Evolutionary conservation across 306 rosid species (phyloP).

Genomic region (Trifolium repens): DNA sequence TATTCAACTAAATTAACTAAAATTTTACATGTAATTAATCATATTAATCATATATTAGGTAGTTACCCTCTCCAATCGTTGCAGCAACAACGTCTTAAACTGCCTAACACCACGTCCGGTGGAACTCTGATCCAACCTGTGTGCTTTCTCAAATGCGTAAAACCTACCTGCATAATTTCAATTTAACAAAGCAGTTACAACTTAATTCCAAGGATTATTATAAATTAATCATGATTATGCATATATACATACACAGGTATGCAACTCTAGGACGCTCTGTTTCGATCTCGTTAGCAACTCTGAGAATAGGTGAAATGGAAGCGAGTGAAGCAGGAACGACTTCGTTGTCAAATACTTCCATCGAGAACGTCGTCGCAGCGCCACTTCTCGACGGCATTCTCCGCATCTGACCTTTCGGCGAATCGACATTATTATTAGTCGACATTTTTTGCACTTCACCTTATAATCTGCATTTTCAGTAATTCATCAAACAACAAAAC

Average conservation of each 20-base stretch:
- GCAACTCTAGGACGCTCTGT: slow-evolving; percentile 87
- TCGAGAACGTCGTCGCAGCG: slow-evolving; percentile 71
- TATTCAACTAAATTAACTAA: too few species aligned
- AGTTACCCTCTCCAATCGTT: slow-evolving; percentile 79
- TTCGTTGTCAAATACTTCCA: slow-evolving; percentile 91
- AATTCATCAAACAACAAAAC: slow-evolving; percentile 3
- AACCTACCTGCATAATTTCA: slow-evolving; percentile 69
- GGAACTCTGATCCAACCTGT: slow-evolving; percentile 83
- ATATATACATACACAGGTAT: slow-evolving; percentile 65
- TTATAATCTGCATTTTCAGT: background rate
- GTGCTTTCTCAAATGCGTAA: slow-evolving; percentile 97
- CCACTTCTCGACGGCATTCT: slow-evolving; percentile 70
- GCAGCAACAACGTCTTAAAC: slow-evolving; percentile 80
- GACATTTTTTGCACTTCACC: background rate
- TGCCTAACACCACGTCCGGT: slow-evolving; percentile 97
- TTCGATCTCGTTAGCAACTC: slow-evolving; percentile 89
- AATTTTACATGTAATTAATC: too few species aligned
- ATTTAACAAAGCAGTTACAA: slow-evolving; percentile 1
- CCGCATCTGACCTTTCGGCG: background rate
- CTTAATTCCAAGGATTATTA: background rate
- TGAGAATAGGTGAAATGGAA: slow-evolving; percentile 83
- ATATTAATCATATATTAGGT: too few species aligned
- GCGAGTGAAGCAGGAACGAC: slow-evolving; percentile 94
- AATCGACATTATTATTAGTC: background rate
- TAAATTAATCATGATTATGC: background rate